Evolutionary conservation across 768 basidiomycete species (phyloP).

Genomic region (Hortiboletus campestris): DNA sequence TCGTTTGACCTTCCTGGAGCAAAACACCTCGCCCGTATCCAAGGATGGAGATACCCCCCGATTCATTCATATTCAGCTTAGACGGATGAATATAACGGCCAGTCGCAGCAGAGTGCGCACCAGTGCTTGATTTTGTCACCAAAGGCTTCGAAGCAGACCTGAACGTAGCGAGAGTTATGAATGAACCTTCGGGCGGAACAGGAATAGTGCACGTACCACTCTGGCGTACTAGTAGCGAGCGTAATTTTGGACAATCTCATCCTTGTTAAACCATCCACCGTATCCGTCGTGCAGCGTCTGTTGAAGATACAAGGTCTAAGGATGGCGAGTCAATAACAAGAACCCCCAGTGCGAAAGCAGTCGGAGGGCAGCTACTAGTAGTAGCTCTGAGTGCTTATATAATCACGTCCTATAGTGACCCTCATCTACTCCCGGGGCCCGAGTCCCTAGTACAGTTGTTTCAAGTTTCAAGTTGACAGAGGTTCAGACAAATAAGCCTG

Average conservation of each 20-base stretch:
- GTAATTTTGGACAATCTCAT: conserved; percentile 65
- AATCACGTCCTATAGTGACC: no score
- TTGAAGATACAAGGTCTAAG: conserved; percentile 67
- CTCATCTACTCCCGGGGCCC: no score
- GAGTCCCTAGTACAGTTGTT: no score
- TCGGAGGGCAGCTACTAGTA: conserved; percentile 44
- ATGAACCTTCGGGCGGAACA: background rate
- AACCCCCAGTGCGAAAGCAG: background rate
- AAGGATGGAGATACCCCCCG: conserved; percentile 66
- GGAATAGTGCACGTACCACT: conserved; percentile 34
- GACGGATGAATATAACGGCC: conserved; percentile 15
- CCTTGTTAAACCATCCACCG: conserved; percentile 72
- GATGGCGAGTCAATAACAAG: background rate
- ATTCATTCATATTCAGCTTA: conserved; percentile 76
- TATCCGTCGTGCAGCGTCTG: conserved; percentile 72
- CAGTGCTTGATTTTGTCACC: conserved; percentile 77
- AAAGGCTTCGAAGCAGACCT: conserved; percentile 73
- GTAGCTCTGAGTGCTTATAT: no score
- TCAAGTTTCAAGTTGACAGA: no score
- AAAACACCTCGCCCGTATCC: conserved; percentile 70
- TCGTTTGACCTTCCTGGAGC: conserved; percentile 71
- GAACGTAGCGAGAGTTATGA: background rate
- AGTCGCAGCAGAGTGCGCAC: conserved; percentile 32
- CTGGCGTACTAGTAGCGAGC: conserved; percentile 57
- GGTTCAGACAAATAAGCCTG: no score